Base-by-base conservation (phyloP, 1,284 basidiomycete genomes). In the Cryptococcus sp. region DNA sequence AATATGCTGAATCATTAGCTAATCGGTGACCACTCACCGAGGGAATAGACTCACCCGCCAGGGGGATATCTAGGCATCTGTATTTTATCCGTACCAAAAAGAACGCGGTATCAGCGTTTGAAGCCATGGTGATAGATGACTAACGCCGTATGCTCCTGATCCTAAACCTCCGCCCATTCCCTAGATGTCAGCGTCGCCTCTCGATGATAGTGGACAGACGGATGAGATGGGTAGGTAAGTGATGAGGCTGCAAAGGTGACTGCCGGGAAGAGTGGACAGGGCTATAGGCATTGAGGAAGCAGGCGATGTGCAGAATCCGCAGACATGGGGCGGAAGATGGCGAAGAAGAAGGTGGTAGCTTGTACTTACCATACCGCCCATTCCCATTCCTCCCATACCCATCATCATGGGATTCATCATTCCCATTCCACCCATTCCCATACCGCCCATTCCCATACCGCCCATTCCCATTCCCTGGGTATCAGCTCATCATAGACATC, bases 51-150 rank as follows among this genome's bases (percentile, higher is more conserved):
- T 64, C 48, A 69, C 67, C 67, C 67, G 50, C 67, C 67, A 31
- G 67, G 60, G 37, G 67, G 67, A 64, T 69, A 69, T 50, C 67
- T 53, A 52, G 67, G 67, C 61, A 69, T 63, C 67, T 69, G 28
- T 28, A 11, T 28, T 28, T 28, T 28, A 67, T 45, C 52, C 58
- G 45, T 69, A 69, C 67, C 67, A 69, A 62, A 63, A 60, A 40
- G 60, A 55, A 47, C 62, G 58, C 54, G 55, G 52, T 50, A 61
- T 64, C 57, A 67, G 66, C 61, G 59, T 56, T 49, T 64, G 59
- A 31, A 61, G 45, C 56, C 59, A 62, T 3, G 62, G 63, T n/a
- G 63, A 45, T 25, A 60, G 52, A 21, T 56, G 37, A 65, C 67
- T 61, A 46, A 66, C 67, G 37, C 67, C 67, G 59, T 69, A 69